Evolutionary conservation across 1,284 basidiomycete species (phyloP).

Genomic region (Trametes polyzona): DNA sequence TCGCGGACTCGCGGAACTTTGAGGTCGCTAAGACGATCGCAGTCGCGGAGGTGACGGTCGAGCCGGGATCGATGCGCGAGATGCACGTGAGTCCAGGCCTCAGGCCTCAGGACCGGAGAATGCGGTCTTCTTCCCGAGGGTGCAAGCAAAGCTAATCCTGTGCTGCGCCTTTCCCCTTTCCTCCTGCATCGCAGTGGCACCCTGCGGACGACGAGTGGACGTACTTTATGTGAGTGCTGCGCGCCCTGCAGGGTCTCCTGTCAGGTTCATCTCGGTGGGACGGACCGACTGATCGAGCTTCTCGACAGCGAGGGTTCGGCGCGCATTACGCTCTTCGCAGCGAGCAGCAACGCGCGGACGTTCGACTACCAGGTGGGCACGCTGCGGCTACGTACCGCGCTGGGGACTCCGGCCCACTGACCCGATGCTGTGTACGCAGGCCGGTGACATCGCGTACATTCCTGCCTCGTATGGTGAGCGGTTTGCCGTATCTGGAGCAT

Average conservation of each 20-base stretch:
- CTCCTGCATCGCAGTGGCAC: constrained; percentile 63
- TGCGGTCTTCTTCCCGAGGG: too few species aligned
- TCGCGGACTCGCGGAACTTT: constrained; percentile 63
- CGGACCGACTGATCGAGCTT: constrained; percentile 5
- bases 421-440: constrained; percentile 33
- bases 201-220: constrained; percentile 66
- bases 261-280: too few species aligned
- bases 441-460: constrained; percentile 63
- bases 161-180: not conserved
- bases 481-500: not conserved
- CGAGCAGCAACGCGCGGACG: constrained; percentile 63
- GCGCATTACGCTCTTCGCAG: constrained; percentile 68
- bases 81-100: constrained; percentile 59
- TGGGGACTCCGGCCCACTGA: not conserved
- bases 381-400: not conserved
- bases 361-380: constrained; percentile 61
- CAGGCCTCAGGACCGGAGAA: too few species aligned
- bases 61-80: constrained; percentile 61
- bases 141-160: not conserved
- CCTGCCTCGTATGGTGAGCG: constrained; percentile 51
- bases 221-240: constrained; percentile 32
- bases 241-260: not conserved
- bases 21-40: constrained; percentile 57
- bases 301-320: constrained; percentile 52
- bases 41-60: constrained; percentile 59